Percentiles rank a stretch among this genome's conserved stretches.
Evolutionary conservation across 148 eudicot species (phyloP).

Genomic region (Silene conica): DNA sequence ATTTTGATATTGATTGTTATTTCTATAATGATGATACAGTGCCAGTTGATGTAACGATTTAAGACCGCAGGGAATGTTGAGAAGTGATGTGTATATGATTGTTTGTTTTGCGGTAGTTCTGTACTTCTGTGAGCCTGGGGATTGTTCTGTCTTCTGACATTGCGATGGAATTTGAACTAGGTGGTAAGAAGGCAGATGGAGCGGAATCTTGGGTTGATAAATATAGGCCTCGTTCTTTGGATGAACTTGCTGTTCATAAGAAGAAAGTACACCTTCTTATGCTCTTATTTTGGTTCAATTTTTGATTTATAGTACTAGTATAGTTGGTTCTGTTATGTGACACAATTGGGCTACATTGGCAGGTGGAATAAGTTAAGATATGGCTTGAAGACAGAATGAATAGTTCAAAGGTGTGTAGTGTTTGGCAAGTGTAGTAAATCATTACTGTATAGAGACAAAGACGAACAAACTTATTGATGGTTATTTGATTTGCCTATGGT

Average conservation of each 20-base stretch:
- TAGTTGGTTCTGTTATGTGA: too few species aligned
- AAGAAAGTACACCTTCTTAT: slow-evolving; percentile 85
- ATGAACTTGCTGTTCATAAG: slow-evolving; percentile 84
- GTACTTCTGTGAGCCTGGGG: not conserved
- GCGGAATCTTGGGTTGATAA: slow-evolving; percentile 77
- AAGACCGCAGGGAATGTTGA: not conserved
- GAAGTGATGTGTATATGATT: not conserved
- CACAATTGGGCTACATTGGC: too few species aligned
- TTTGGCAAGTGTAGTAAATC: too few species aligned
- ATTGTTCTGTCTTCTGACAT: slow-evolving; percentile 8
- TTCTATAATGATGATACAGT: not conserved
- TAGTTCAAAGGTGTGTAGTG: too few species aligned
- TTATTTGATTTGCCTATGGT: too few species aligned
- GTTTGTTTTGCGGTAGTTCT: not conserved
- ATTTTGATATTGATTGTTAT: not conserved
- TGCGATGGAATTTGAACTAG: slow-evolving; percentile 33
- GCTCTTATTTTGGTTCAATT: too few species aligned
- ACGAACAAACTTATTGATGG: too few species aligned
- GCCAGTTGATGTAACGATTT: not conserved
- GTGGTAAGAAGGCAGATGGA: slow-evolving; percentile 32
- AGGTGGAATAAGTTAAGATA: too few species aligned
- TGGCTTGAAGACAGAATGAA: too few species aligned
- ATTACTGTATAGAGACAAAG: too few species aligned
- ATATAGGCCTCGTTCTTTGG: slow-evolving; percentile 64
- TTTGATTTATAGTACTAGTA: too few species aligned